Conservation (phyloP, 2,329 filamentous ascomycete species). For the Chaetothyriales sp. region DNA sequence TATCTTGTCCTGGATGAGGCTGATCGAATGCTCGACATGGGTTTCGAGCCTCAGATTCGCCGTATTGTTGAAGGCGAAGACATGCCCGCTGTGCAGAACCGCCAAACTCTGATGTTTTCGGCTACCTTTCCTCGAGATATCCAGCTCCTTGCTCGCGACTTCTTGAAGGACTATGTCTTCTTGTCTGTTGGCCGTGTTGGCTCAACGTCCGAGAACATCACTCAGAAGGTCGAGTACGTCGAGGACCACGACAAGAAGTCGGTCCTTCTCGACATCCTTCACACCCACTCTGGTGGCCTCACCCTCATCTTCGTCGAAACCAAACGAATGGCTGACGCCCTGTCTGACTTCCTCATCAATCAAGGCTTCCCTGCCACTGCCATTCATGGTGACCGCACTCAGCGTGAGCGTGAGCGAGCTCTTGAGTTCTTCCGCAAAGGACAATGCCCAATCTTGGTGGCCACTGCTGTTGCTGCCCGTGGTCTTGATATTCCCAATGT, state of each 20-base stretch:
- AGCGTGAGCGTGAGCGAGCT: slow-evolving; percentile 96
- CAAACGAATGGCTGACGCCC: slow-evolving; percentile 96
- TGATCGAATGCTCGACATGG: slow-evolving; percentile 99
- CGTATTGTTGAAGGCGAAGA: slow-evolving; percentile 97
- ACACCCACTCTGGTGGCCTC: slow-evolving; percentile 77
- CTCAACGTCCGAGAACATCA: slow-evolving; percentile 99
- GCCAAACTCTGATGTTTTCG: slow-evolving; percentile 99
- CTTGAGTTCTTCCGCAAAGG: slow-evolving; percentile 94
- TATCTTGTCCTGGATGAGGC: slow-evolving; percentile 97
- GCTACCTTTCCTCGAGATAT: slow-evolving; percentile 98
- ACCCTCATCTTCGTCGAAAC: slow-evolving; percentile 98
- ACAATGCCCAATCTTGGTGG: slow-evolving; percentile 89
- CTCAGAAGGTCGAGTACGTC: slow-evolving; percentile 95
- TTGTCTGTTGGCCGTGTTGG: slow-evolving; percentile 95
- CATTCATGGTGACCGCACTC: slow-evolving; percentile 95
- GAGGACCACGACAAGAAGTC: slow-evolving; percentile 97
- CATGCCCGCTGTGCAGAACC: slow-evolving; percentile 69
- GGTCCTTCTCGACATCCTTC: slow-evolving; percentile 88
- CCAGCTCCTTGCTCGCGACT: slow-evolving; percentile 96
- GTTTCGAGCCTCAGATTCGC: slow-evolving; percentile 99
- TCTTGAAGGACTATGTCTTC: slow-evolving; percentile 98
- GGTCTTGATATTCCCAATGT: slow-evolving; percentile 93
- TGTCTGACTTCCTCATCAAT: slow-evolving; percentile 97
- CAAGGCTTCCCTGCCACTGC: slow-evolving; percentile 96
- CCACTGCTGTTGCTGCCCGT: slow-evolving; percentile 84